Evolutionary conservation across 768 basidiomycete genomes (phyloP).

Genomic region (Infundibulicybe gibba): DNA sequence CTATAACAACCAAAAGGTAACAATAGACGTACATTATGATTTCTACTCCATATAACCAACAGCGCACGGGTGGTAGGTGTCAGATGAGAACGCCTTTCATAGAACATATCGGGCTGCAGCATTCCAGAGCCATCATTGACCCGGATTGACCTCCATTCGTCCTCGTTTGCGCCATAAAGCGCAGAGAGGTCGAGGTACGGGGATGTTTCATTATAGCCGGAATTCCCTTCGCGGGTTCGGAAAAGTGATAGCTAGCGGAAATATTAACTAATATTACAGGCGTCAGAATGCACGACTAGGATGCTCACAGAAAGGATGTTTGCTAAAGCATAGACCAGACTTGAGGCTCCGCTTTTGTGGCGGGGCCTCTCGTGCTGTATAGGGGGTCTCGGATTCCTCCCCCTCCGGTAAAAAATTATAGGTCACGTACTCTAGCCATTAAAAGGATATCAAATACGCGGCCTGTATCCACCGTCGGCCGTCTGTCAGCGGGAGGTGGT

Average conservation of each 20-base stretch:
- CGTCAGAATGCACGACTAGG: neutral
- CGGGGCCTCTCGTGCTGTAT: neutral
- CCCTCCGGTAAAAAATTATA: too few relatives aligned
- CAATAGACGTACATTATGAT: neutral
- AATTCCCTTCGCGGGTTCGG: neutral
- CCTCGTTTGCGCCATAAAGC: neutral
- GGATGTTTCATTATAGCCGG: neutral
- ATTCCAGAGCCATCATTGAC: neutral
- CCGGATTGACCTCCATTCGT: neutral
- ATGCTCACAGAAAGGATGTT: neutral
- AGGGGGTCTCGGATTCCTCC: too few relatives aligned
- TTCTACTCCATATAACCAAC: neutral
- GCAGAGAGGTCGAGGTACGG: neutral
- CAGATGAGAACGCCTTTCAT: neutral
- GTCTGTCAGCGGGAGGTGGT: too few relatives aligned
- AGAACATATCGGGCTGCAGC: neutral
- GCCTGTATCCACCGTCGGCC: too few relatives aligned
- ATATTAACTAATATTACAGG: neutral
- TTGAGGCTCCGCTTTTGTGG: neutral
- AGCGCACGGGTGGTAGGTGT: neutral
- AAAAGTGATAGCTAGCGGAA: neutral
- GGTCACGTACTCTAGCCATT: too few relatives aligned
- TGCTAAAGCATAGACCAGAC: neutral
- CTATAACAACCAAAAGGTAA: too few relatives aligned
- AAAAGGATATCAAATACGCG: too few relatives aligned